These are phyloP conservation scores for Stemphylium beticola DNA, from an alignment of 2,329 filamentous ascomycete species.

Conservation along the genomic window DNA sequence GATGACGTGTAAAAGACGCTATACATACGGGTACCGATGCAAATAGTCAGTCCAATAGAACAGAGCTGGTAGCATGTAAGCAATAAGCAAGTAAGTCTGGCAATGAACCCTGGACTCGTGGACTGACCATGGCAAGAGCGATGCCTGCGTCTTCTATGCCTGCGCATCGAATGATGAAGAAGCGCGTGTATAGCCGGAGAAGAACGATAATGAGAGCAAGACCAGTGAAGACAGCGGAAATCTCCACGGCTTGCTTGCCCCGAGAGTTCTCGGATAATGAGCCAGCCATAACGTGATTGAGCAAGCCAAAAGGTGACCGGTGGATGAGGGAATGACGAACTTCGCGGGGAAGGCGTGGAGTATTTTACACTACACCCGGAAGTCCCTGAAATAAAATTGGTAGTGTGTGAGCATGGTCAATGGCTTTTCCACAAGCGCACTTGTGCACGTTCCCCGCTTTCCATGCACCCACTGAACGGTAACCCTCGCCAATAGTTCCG, in stretches of 20 bases:
- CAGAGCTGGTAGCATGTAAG: conserved; percentile 10
- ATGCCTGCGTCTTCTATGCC: conserved; percentile 41
- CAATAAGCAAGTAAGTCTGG: too few species aligned
- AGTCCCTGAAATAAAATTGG: conserved; percentile 2
- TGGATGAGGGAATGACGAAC: background rate
- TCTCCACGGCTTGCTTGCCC: conserved; percentile 28
- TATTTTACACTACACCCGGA: conserved; percentile 8
- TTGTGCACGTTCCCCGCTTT: conserved; percentile 12
- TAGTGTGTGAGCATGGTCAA: conserved; percentile 4
- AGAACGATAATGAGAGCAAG: conserved; percentile 30
- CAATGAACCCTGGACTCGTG: background rate
- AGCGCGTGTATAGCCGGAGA: conserved; percentile 39
- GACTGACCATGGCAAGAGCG: conserved; percentile 32
- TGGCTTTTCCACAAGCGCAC: conserved; percentile 1
- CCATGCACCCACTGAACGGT: conserved; percentile 5
- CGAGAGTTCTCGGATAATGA: conserved; percentile 26
- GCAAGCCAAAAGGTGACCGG: conserved; percentile 2
- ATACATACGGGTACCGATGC: conserved; percentile 38
- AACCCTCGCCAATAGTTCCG: conserved; percentile 4
- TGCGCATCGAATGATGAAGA: conserved; percentile 35
- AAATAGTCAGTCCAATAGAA: conserved; percentile 36
- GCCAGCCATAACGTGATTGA: conserved; percentile 8
- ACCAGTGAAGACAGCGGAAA: conserved; percentile 36
- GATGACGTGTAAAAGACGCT: background rate
- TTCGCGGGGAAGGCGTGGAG: conserved; percentile 6